Evolutionary conservation across 2,329 filamentous ascomycete genomes (phyloP).

Genomic region (Fusarium tupiense): DNA sequence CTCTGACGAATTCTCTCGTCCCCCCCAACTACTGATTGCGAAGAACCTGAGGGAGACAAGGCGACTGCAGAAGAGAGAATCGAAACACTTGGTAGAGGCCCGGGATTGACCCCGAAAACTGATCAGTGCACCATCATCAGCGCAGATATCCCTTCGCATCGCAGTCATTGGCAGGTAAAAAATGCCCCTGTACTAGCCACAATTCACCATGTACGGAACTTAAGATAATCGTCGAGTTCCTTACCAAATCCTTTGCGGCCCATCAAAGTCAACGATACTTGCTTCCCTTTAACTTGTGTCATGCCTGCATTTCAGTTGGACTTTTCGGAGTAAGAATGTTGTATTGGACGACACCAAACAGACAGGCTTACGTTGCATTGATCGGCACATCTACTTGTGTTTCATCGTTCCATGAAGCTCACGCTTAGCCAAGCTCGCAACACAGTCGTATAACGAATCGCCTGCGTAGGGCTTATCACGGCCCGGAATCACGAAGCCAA

Average conservation of each 20-base stretch:
- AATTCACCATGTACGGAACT: neutral
- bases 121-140: neutral
- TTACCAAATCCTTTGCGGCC: neutral
- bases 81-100: neutral
- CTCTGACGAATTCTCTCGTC: neutral
- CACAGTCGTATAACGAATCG: too few species aligned
- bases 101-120: neutral
- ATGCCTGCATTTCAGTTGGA: neutral
- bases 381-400: neutral
- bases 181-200: neutral
- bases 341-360: neutral
- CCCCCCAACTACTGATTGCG: neutral
- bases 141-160: neutral
- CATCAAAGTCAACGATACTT: neutral
- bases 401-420: neutral
- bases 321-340: neutral
- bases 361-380: too few species aligned
- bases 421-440: too few species aligned
- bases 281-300: neutral
- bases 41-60: neutral
- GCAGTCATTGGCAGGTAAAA: neutral
- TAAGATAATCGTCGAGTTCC: neutral
- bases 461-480: too few species aligned
- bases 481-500: too few species aligned
- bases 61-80: neutral